Evolutionary conservation across 371 early-diverging fungal genomes (phyloP).

Genomic region (Rhizopus stolonifer): DNA sequence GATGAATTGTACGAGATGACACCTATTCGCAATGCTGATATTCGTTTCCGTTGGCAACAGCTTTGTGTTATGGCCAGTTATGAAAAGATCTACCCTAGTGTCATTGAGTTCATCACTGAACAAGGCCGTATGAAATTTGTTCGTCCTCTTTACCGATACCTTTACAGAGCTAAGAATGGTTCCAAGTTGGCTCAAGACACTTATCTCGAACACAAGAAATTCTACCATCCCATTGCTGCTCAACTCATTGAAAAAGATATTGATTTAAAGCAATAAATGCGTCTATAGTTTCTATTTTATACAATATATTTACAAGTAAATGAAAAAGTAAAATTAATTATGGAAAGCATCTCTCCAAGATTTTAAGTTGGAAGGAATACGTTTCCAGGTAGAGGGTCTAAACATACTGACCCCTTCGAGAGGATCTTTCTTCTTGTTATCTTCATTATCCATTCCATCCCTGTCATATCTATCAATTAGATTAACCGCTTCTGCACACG

Average conservation of each 20-base stretch:
- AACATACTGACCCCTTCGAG: constrained; percentile 42
- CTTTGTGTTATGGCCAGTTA: constrained; percentile 78
- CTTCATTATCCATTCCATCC: constrained; percentile 23
- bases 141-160: constrained; percentile 71
- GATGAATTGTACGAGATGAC: constrained; percentile 77
- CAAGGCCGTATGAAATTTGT: constrained; percentile 97
- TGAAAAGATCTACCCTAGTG: constrained; percentile 73
- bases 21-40: constrained; percentile 77
- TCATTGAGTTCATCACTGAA: constrained; percentile 75
- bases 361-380: constrained; percentile 36
- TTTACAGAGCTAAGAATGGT: constrained; percentile 69
- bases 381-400: constrained; percentile 43
- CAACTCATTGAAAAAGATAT: constrained; percentile 82
- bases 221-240: constrained; percentile 94
- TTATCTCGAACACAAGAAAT: constrained; percentile 70
- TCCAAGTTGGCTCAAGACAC: constrained; percentile 77
- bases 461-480: constrained; percentile 6
- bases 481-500: background rate
- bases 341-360: constrained; percentile 47
- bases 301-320: constrained; percentile 1
- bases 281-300: background rate
- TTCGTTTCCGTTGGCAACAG: constrained; percentile 85
- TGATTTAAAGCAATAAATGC: constrained; percentile 33
- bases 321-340: constrained; percentile 20
- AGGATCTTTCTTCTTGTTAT: constrained; percentile 31